Conservation (phyloP, 1,139 yeast genomes). For the Pichia sp. region DNA sequence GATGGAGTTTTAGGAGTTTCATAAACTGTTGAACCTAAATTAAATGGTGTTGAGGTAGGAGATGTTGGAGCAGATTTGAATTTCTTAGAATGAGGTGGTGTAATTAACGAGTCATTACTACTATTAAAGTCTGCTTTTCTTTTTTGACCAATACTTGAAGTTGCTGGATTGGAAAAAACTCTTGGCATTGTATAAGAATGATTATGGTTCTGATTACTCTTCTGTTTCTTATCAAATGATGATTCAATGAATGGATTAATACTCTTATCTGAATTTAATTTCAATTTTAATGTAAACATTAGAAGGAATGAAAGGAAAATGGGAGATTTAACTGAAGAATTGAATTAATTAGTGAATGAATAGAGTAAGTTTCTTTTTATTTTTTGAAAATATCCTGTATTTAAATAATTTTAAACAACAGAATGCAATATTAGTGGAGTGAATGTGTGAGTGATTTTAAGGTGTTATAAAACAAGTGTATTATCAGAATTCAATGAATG, state of each 20-base stretch:
- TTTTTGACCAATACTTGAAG: constrained; percentile 10
- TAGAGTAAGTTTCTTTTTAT: background rate
- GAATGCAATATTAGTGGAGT: background rate
- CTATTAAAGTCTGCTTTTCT: constrained; percentile 11
- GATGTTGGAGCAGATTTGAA: constrained; percentile 28
- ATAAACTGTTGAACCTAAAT: constrained; percentile 1
- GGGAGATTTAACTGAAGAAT: no score
- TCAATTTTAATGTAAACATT: constrained; percentile 4
- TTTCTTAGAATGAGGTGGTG: constrained; percentile 21
- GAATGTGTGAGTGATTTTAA: background rate
- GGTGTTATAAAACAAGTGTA: background rate
- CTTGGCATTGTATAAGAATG: constrained; percentile 12
- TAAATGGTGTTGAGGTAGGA: constrained; percentile 15
- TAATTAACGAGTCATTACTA: constrained; percentile 3
- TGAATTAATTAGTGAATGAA: no score
- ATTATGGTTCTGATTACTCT: no score
- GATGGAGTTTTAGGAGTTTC: constrained; percentile 23
- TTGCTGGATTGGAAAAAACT: constrained; percentile 10
- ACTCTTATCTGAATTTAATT: background rate
- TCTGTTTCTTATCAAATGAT: background rate
- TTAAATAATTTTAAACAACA: background rate
- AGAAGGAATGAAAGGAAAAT: background rate
- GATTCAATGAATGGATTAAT: constrained; percentile 8
- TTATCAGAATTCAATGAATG: background rate
- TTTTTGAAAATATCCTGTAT: background rate